Evolutionary conservation across 306 rosid genomes (phyloP), one percentile per base, ranked within the genome.

Genomic region (Rosa multiflora): DNA sequence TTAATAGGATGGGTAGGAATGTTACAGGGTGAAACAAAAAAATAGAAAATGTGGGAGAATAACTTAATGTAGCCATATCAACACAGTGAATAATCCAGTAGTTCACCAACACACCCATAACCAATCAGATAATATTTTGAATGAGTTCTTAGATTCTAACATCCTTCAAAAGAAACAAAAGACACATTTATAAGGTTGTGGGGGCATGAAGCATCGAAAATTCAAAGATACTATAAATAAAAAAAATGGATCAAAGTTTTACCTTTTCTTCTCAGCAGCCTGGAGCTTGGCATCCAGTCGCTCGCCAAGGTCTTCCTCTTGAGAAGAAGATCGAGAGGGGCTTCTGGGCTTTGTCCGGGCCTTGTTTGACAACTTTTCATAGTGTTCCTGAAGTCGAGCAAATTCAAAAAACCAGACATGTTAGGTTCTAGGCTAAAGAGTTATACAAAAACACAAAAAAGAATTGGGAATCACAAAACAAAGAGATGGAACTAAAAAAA

Each of bases 211-310:
- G 15, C 51, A 67, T 13, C 7, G 8, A 37, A 52, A 47, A 56
- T 23, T 77, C 32, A 40, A 55, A 42, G 2, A 35, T 9, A 68
- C 37, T 40, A 35, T 44, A 55, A 40, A 43, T 2, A 1, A 10
- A 23, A 26, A 10, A 3, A 11, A 61, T 1, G 11, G 13, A 11
- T 8, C 1, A 64, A 67, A 26, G 42, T 67, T 76, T 74, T 55
- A 91, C 99, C 98, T 92, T 82, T 95, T 95, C 87, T 87, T 94
- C 76, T 91, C 94, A 72, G 99, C 98, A 69, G 97, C 99, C 83
- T 87, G 92, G 80, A 95, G 90, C 82, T 91, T 95, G n/a, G 97
- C 98, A 79, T 91, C 94, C 5, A 93, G 91, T 61, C 98, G 90
- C 90, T 90, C 95, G 23, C 86, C 96, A 72, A 84, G 96, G 84